Evolutionary conservation across 1,284 basidiomycete species (phyloP).

Genomic region (Thelephora terrestris): DNA sequence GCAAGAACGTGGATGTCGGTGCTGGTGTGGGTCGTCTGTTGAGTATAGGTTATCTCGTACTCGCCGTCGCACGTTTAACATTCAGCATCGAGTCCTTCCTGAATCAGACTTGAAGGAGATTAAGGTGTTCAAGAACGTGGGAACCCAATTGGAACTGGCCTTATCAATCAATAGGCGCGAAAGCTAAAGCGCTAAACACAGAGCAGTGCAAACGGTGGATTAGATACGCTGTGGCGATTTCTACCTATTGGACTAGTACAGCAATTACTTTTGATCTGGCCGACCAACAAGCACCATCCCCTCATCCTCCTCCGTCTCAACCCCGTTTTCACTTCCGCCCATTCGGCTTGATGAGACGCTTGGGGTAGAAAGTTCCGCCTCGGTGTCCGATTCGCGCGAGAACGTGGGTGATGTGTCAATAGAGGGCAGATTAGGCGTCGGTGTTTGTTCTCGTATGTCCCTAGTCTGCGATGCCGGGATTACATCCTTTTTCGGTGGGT

Average conservation of each 20-base stretch:
- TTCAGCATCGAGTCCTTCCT: too few relatives aligned
- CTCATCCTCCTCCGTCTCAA: conserved; percentile 70
- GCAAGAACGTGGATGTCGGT: too few relatives aligned
- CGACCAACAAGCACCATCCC: conserved; percentile 67
- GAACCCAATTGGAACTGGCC: too few relatives aligned
- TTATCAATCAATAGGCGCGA: too few relatives aligned
- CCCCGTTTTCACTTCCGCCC: conserved; percentile 46
- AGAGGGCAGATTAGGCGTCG: conserved; percentile 5
- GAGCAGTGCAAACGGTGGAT: too few relatives aligned
- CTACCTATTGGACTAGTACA: not conserved
- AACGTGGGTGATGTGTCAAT: conserved; percentile 8
- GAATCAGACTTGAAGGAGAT: too few relatives aligned
- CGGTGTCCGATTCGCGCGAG: conserved; percentile 6
- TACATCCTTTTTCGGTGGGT: conserved; percentile 10
- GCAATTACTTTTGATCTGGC: conserved; percentile 24
- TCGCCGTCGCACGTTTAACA: too few relatives aligned
- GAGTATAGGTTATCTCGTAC: too few relatives aligned
- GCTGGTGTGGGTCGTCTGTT: too few relatives aligned
- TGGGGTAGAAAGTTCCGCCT: conserved; percentile 11
- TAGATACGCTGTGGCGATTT: too few relatives aligned
- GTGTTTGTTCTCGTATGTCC: conserved; percentile 7
- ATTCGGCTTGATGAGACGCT: conserved; percentile 23
- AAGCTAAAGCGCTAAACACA: too few relatives aligned
- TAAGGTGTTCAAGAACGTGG: too few relatives aligned
- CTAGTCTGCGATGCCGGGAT: conserved; percentile 10